phyloP scores from a whole-genome alignment of 805 yeast genomes.

The Schwanniomyces sp. region DNA sequence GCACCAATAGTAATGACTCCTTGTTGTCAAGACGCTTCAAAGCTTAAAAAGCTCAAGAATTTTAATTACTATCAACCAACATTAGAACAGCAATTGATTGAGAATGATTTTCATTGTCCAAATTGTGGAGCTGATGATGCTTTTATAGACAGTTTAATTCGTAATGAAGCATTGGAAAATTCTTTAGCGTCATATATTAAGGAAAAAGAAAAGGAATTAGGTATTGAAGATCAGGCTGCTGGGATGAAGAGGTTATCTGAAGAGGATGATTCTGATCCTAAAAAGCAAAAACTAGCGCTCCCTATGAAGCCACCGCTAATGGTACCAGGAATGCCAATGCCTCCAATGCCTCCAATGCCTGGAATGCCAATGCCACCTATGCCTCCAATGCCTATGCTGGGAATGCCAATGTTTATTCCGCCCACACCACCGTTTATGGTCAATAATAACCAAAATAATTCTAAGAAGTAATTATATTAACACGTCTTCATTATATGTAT shows the following conservation, averaged over 20 bases:
- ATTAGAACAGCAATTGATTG: conserved; percentile 55
- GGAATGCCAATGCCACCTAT: conserved; percentile 16
- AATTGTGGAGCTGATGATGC: conserved; percentile 75
- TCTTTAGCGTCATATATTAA: conserved; percentile 54
- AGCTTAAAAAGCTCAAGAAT: conserved; percentile 55
- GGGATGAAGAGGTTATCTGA: conserved; percentile 18
- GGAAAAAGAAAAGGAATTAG: conserved; percentile 29
- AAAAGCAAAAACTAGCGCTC: conserved; percentile 23
- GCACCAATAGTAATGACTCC: conserved; percentile 77
- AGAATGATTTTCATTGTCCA: conserved; percentile 88
- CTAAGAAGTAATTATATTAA: neutral
- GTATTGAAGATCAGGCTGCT: conserved; percentile 24
- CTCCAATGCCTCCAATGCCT: conserved; percentile 10
- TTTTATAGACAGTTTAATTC: conserved; percentile 67
- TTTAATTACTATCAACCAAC: conserved; percentile 36
- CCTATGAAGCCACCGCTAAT: conserved; percentile 17
- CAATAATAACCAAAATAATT: neutral
- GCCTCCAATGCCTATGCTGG: conserved; percentile 23
- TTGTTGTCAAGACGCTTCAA: conserved; percentile 62
- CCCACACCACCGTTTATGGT: conserved; percentile 7
- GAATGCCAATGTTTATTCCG: conserved; percentile 25
- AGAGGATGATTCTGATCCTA: conserved; percentile 18
- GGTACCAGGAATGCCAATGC: conserved; percentile 18
- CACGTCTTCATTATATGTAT: too few species aligned
- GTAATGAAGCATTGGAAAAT: conserved; percentile 58